phyloP scores from a whole-genome alignment of 768 basidiomycete genomes.

The Auricularia sp. region DNA sequence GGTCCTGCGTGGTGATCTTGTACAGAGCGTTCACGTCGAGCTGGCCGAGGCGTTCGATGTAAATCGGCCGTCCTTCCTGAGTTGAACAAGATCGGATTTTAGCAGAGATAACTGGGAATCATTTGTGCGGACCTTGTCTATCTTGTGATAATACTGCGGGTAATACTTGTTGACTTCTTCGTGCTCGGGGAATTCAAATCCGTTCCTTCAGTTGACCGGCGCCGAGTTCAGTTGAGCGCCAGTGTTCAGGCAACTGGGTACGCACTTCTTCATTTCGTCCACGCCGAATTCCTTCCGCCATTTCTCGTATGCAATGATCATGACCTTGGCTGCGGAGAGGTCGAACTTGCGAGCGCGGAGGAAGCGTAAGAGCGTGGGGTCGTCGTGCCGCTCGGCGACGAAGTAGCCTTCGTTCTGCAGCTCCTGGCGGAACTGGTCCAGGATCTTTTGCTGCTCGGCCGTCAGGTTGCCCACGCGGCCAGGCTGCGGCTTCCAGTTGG shows the following conservation, averaged over 20 bases:
- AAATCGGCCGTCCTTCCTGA: constrained; percentile 90
- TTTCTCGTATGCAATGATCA: constrained; percentile 72
- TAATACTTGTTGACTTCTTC: constrained; percentile 81
- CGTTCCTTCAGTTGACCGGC: constrained; percentile 33
- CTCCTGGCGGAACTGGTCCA: constrained; percentile 59
- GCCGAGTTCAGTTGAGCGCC: not conserved
- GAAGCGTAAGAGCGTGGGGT: constrained; percentile 66
- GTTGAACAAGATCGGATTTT: not conserved
- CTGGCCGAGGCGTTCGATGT: constrained; percentile 86
- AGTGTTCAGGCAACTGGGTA: constrained; percentile 5
- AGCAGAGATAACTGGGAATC: not conserved
- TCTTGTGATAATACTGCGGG: constrained; percentile 94
- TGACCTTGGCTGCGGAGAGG: constrained; percentile 65
- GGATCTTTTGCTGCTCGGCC: constrained; percentile 45
- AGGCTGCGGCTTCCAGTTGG: constrained; percentile 38
- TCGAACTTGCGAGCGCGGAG: constrained; percentile 91
- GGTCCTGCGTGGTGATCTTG: constrained; percentile 70
- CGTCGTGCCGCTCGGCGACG: constrained; percentile 57
- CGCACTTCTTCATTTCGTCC: constrained; percentile 60
- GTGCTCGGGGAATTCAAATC: constrained; percentile 78
- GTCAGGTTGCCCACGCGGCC: constrained; percentile 76
- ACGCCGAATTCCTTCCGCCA: constrained; percentile 86
- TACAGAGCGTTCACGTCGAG: constrained; percentile 83
- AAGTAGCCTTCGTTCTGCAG: constrained; percentile 50
- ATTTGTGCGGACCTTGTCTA: constrained; percentile 58